Conservation (phyloP, 2,329 filamentous ascomycete genomes). For the Ceratocystis smalleyi region DNA sequence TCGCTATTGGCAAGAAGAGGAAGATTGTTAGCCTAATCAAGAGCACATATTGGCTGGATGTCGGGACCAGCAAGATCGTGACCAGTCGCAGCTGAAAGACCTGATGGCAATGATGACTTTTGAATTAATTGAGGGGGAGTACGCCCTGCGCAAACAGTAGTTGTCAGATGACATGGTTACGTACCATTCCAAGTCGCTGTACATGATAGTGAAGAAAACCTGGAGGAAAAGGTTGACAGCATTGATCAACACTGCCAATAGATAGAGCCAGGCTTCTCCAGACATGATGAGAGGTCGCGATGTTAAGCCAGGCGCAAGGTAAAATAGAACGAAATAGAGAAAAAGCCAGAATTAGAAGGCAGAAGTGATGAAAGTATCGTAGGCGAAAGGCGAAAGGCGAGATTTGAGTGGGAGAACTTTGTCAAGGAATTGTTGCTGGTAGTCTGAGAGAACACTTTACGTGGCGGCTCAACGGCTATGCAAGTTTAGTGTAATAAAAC, state of each 20-base stretch:
- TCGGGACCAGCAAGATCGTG: not conserved
- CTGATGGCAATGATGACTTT: not conserved
- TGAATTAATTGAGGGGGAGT: not conserved
- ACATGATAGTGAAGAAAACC: slow-evolving; percentile 99
- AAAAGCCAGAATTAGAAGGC: not conserved
- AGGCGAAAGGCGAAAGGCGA: slow-evolving; percentile 1
- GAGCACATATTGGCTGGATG: not conserved
- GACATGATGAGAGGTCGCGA: slow-evolving; percentile 46
- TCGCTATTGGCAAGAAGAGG: slow-evolving; percentile 42
- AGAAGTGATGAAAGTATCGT: not conserved
- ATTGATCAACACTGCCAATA: slow-evolving; percentile 96
- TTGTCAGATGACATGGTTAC: slow-evolving; percentile 25
- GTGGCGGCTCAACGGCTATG: slow-evolving; percentile 7
- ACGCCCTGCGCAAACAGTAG: not conserved
- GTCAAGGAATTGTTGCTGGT: not conserved
- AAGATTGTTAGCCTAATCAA: not conserved
- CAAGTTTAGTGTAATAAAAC: not conserved
- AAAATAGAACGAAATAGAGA: not conserved
- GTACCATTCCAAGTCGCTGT: slow-evolving; percentile 97
- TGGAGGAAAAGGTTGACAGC: slow-evolving; percentile 99
- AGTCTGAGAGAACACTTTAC: slow-evolving; percentile 8
- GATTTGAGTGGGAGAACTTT: slow-evolving; percentile 5
- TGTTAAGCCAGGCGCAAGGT: not conserved
- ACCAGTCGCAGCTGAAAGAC: not conserved
- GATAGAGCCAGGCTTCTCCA: slow-evolving; percentile 95